phyloP scores from a whole-genome alignment of 257 asterid species.

The Solanum sitiens region DNA sequence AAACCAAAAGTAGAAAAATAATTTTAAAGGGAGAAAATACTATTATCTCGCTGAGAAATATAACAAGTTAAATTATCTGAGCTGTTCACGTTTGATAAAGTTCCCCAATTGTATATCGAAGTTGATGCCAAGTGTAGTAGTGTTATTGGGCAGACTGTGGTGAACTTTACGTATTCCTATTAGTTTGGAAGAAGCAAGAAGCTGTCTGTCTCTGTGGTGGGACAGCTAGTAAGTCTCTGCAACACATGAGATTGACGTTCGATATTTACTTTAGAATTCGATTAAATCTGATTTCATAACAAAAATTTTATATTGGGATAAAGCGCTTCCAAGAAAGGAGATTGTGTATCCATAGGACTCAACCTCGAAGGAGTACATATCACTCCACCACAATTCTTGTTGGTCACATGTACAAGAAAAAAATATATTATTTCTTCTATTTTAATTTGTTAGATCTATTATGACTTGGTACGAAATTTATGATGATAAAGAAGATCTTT shows the following conservation, averaged over 20 bases:
- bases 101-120: not conserved
- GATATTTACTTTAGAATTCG: accelerated
- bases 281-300: too few relatives aligned
- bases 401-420: too few relatives aligned
- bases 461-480: not conserved
- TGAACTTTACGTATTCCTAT: not conserved
- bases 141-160: not conserved
- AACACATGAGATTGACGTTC: not conserved
- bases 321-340: too few relatives aligned
- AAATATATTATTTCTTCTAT: too few relatives aligned
- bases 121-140: not conserved
- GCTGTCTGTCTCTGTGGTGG: not conserved
- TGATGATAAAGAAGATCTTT: not conserved
- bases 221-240: not conserved
- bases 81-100: not conserved
- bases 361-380: not conserved
- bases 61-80: not conserved
- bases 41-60: not conserved
- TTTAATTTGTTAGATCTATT: not conserved
- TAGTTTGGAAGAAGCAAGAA: not conserved
- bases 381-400: too few relatives aligned
- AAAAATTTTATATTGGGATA: too few relatives aligned
- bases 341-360: too few relatives aligned
- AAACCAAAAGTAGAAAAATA: not conserved
- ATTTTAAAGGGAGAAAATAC: not conserved